These are phyloP conservation scores for Aspergillus diversus DNA, from an alignment of 495 filamentous ascomycete species.

Conservation along the genomic window DNA sequence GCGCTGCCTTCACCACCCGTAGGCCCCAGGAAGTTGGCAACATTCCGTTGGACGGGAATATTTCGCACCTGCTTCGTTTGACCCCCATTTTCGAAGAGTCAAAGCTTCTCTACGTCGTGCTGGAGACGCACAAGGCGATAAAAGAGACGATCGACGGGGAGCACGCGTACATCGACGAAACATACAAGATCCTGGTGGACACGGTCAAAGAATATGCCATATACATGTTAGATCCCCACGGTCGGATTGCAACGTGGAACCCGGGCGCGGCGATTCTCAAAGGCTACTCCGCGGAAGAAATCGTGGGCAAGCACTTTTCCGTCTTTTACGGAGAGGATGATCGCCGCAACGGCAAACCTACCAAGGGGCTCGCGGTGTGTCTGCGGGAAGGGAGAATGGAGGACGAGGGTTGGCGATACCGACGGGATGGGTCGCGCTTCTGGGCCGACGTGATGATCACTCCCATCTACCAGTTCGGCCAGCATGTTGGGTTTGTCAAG, in stretches of 20 bases:
- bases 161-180: constrained; percentile 57
- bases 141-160: constrained; percentile 35
- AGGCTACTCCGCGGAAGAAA: constrained; percentile 58
- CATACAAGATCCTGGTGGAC: constrained; percentile 64
- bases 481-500: constrained; percentile 66
- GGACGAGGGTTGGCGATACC: constrained; percentile 69
- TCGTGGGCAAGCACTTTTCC: constrained; percentile 66
- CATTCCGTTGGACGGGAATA: constrained; percentile 29
- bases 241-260: constrained; percentile 66
- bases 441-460: constrained; percentile 73
- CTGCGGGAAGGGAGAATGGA: constrained; percentile 63
- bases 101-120: constrained; percentile 47
- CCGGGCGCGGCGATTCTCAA: constrained; percentile 62
- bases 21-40: constrained; percentile 35
- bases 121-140: constrained; percentile 48
- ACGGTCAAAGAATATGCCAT: constrained; percentile 70
- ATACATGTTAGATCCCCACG: constrained; percentile 64
- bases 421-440: constrained; percentile 63
- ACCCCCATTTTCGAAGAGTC: constrained; percentile 55
- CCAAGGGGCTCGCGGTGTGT: constrained; percentile 58
- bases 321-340: constrained; percentile 64
- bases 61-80: constrained; percentile 46
- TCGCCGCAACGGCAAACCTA: constrained; percentile 53
- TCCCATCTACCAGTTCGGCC: constrained; percentile 57
- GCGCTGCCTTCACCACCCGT: constrained; percentile 46